Percentiles rank a stretch among this genome's conserved stretches.
Conservation (phyloP, 192 early-diverging fungal genomes). For the Coemansia sp. region DNA sequence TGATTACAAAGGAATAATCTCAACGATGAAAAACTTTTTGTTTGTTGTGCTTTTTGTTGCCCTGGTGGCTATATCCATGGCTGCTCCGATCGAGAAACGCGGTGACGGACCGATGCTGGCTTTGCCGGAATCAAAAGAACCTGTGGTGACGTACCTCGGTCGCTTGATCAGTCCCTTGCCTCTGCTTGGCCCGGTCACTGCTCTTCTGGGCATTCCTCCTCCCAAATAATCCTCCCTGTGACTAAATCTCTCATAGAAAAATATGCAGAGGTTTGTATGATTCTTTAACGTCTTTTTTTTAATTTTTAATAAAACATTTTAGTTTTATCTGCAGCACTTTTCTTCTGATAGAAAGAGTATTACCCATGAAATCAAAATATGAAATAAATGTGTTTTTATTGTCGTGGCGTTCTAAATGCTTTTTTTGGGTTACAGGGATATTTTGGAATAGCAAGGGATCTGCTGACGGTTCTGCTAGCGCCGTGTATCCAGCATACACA, state of each 20-base stretch:
- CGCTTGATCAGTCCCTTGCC: constrained; percentile 20
- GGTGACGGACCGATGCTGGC: constrained; percentile 22
- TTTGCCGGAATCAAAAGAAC: constrained; percentile 27
- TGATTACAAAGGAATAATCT: neutral
- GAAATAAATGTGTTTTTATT: too few species aligned
- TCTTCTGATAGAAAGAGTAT: too few species aligned
- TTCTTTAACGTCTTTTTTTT: neutral
- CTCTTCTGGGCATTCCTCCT: constrained; percentile 18
- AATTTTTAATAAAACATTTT: neutral
- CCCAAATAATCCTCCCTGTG: constrained; percentile 16
- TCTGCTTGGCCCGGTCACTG: constrained; percentile 16
- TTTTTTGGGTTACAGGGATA: too few species aligned
- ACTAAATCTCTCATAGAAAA: neutral
- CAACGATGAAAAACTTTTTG: constrained; percentile 23
- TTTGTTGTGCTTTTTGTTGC: constrained; percentile 16
- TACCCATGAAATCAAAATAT: too few species aligned
- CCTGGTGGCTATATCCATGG: neutral
- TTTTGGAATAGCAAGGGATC: too few species aligned
- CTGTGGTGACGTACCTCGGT: constrained; percentile 16
- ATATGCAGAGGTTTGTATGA: neutral
- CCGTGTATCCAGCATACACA: too few species aligned
- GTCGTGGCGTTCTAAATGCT: too few species aligned
- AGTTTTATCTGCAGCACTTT: neutral
- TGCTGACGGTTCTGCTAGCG: too few species aligned
- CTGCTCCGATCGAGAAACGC: constrained; percentile 24